Percentiles rank a stretch among this genome's conserved stretches.
Conservation (phyloP, 768 basidiomycete genomes). For the Boletus subcaerulescens region DNA sequence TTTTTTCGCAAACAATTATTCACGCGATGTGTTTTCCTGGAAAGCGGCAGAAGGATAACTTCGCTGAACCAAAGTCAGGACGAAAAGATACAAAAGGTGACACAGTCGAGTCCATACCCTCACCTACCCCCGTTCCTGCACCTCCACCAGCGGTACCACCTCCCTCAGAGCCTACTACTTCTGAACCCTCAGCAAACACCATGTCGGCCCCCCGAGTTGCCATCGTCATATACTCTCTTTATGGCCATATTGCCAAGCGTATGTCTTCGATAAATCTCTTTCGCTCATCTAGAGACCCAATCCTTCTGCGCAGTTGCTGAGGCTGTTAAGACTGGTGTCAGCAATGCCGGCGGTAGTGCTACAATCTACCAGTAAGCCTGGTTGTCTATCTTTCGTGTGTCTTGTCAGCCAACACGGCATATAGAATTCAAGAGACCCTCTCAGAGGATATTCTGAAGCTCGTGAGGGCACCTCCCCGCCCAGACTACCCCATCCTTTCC, state of each 20-base stretch:
- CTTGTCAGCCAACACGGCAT: not conserved
- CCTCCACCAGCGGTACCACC: not conserved
- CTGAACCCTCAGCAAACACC: not conserved
- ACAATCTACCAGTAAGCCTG: slow-evolving; percentile 46
- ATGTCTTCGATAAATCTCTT: slow-evolving; percentile 11
- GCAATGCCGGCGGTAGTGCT: slow-evolving; percentile 40
- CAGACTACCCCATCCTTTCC: slow-evolving; percentile 46
- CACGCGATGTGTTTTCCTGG: slow-evolving; percentile 39
- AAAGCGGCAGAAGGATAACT: slow-evolving; percentile 35
- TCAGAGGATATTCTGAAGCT: slow-evolving; percentile 61
- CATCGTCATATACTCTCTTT: slow-evolving; percentile 49
- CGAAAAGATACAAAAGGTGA: slow-evolving; percentile 13
- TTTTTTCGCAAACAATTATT: not conserved
- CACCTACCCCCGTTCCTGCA: slow-evolving; percentile 1
- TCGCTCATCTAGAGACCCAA: not conserved
- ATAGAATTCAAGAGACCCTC: slow-evolving; percentile 81
- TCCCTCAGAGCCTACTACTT: not conserved
- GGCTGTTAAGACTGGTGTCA: slow-evolving; percentile 39
- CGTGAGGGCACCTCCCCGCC: slow-evolving; percentile 71
- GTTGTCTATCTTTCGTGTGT: not conserved
- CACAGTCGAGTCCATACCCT: not conserved
- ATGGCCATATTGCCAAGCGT: slow-evolving; percentile 49
- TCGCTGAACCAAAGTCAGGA: slow-evolving; percentile 26
- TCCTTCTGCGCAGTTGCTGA: slow-evolving; percentile 26
- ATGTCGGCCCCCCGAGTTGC: slow-evolving; percentile 38